Base-by-base conservation (phyloP, 2,329 filamentous ascomycete genomes). In the Dactylellina haptotyla region DNA sequence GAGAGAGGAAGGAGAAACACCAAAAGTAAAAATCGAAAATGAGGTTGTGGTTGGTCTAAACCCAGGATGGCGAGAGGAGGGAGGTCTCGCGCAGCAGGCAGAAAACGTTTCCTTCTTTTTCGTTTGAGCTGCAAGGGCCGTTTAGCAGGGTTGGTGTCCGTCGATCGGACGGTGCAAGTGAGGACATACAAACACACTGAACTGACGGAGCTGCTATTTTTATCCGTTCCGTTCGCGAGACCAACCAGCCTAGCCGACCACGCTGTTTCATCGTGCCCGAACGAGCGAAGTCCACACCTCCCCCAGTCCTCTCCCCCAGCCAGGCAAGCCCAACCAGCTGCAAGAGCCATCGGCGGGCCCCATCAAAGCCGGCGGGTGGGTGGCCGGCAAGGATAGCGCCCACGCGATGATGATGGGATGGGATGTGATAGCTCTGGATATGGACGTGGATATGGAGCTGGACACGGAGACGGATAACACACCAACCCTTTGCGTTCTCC, bases 51-150 rank as follows among this genome's bases (percentile, higher is more conserved):
- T 48, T 41, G 43, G 57, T 14, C 65, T 70, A 70, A 63, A 57
- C 65, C 65, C 41, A 70, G 57, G 30, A 50, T 70, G 65, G 65
- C 26, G 57, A 70, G 30, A 70, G 65, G 32, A 63, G 26, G 57
- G 65, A 70, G 65, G 57, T 48, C 34, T 50, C n/a, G n/a, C n/a
- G 30, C 6, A 57, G 41, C 50, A 66, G 58, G 30, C 30, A 50
- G 58, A 43, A 43, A 25, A 32, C 34, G 34, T 25, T 39, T 34
- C n/a, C 18, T 43, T 45, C 43, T 23, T 30, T 8, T 10, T 8
- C 20, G 66, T 71, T 71, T 64, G 58, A 63, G 66, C 66, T 71
- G 66, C 66, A 71, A 71, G 66, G 66, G 66, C 53, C 18, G 46
- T 30, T 45, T 16, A 53, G 46, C 59, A 30, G 16, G 43, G 16